Conservation (phyloP, 768 basidiomycete genomes). For the Amanita rimosa region DNA sequence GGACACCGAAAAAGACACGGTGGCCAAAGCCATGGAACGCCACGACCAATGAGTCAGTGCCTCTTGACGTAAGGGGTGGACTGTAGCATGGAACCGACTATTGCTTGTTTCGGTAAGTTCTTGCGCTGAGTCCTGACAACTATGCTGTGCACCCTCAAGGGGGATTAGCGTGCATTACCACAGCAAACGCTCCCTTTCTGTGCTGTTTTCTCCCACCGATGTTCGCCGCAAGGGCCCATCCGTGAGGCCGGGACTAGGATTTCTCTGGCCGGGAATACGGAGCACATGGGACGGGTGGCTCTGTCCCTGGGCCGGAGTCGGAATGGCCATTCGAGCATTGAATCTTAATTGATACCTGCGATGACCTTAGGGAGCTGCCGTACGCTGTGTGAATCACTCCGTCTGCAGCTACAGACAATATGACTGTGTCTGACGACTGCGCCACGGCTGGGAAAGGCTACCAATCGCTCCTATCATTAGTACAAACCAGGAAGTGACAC, state of each 20-base stretch:
- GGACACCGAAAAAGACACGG: neutral
- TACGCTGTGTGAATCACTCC: neutral
- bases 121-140: neutral
- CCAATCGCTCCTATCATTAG: neutral
- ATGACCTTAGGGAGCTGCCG: neutral
- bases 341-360: no score
- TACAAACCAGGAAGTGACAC: slow-evolving; percentile 4
- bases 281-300: neutral
- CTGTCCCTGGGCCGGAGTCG: neutral
- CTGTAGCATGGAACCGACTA: neutral
- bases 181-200: neutral
- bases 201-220: neutral
- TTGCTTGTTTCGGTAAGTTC: neutral
- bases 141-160: slow-evolving; percentile 4
- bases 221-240: neutral
- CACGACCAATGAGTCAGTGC: neutral
- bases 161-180: slow-evolving; percentile 1
- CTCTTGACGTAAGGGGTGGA: slow-evolving; percentile 2
- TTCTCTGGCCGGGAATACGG: neutral
- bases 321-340: no score
- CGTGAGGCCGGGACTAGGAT: neutral
- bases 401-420: neutral
- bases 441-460: neutral
- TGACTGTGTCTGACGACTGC: slow-evolving; percentile 1
- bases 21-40: neutral